These are phyloP conservation scores for Fomitopsis pulvina DNA, from an alignment of 768 basidiomycete species.

Conservation along the genomic window DNA sequence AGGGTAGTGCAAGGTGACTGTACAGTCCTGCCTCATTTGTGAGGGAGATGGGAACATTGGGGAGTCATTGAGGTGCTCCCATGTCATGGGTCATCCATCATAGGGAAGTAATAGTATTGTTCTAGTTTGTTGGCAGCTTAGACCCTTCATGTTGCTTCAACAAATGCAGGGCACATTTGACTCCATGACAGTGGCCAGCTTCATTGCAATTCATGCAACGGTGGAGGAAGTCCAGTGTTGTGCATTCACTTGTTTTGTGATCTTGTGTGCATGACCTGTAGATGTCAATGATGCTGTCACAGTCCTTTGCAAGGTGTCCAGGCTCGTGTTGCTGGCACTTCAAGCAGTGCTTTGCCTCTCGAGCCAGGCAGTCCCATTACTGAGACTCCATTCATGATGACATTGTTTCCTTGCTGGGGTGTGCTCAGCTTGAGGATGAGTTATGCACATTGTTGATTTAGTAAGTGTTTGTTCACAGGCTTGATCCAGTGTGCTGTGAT, in stretches of 20 bases:
- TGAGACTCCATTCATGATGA: constrained; percentile 16
- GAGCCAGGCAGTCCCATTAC: constrained; percentile 13
- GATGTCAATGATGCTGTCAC: constrained; percentile 5
- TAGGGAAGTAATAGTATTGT: constrained; percentile 7
- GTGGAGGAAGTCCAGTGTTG: too few species aligned
- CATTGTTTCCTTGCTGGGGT: constrained; percentile 18
- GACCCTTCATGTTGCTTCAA: background rate
- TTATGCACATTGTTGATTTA: constrained; percentile 19
- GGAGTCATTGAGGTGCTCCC: constrained; percentile 2
- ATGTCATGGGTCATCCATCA: constrained; percentile 2
- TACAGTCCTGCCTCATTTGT: too few species aligned
- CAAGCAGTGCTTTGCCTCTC: constrained; percentile 21
- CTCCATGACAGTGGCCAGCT: constrained; percentile 24
- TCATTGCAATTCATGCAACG: constrained; percentile 22
- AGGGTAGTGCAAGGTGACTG: too few species aligned
- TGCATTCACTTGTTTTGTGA: constrained; percentile 10
- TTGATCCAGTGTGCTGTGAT: constrained; percentile 23
- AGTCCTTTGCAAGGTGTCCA: constrained; percentile 13
- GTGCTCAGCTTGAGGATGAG: constrained; percentile 17
- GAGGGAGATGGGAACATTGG: background rate
- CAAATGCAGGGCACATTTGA: constrained; percentile 18
- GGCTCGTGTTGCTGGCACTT: constrained; percentile 19
- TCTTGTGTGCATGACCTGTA: constrained; percentile 14
- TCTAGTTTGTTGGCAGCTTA: background rate
- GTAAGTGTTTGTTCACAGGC: constrained; percentile 6